phyloP scores from a whole-genome alignment of 768 basidiomycete genomes.

The Exidia glandulosa region DNA sequence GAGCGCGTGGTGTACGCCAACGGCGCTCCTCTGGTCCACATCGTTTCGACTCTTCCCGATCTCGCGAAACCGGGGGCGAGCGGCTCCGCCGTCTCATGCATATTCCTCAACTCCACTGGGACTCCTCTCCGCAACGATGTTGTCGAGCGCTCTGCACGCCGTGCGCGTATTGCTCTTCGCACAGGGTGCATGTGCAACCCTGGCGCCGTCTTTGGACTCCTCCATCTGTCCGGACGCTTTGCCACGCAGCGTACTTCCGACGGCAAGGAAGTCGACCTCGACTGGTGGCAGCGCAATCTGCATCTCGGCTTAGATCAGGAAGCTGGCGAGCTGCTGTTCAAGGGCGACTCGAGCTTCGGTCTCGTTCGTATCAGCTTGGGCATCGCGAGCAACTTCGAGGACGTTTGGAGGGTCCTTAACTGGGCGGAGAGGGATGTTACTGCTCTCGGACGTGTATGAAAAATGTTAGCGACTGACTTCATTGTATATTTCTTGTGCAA shows the following conservation, averaged over 20 bases:
- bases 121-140: background rate
- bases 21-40: slow-evolving; percentile 49
- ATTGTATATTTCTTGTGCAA: too few relatives aligned
- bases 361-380: slow-evolving; percentile 42
- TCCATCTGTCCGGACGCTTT: background rate
- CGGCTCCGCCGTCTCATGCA: slow-evolving; percentile 14
- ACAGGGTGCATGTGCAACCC: slow-evolving; percentile 88
- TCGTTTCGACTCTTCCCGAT: slow-evolving; percentile 56
- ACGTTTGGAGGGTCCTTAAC: slow-evolving; percentile 35
- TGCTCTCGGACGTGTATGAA: too few relatives aligned
- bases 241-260: background rate
- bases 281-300: background rate
- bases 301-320: background rate
- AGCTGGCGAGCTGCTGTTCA: background rate
- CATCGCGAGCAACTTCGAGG: slow-evolving; percentile 66
- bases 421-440: slow-evolving; percentile 6
- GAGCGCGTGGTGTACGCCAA: slow-evolving; percentile 44
- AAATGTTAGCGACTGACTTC: too few relatives aligned
- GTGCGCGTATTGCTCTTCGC: slow-evolving; percentile 29
- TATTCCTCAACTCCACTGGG: slow-evolving; percentile 21
- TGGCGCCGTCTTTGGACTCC: slow-evolving; percentile 36
- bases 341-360: background rate
- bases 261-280: background rate
- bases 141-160: background rate
- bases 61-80: slow-evolving; percentile 58